Base-by-base conservation (phyloP, 129 eudicot species). In the Flaveria brownii region DNA sequence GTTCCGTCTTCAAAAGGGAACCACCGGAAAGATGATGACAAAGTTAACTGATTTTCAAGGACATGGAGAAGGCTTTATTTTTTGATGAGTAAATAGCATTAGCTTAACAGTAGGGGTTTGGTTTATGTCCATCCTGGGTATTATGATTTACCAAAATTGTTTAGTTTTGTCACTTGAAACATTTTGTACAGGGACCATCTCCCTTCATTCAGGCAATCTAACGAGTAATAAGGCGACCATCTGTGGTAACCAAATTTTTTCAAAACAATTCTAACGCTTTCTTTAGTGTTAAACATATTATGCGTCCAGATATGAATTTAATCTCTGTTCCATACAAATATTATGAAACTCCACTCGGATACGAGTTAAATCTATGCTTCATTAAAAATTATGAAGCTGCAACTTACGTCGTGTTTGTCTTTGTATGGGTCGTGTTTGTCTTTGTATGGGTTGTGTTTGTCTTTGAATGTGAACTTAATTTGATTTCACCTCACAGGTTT, bases 81-180 rank as follows among this genome's bases (percentile, higher is more conserved):
- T 80, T 66, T 51, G 57, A 57, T 2, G 74, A 72, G 79, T 65
- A 69, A 33, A 81, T 72, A 77, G 57, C 77, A 71, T 51, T 69
- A 36, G 73, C 51, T 25, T 73, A 66, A 68, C 75, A 20, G 13
- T 60, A 62, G 57, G 56, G 76, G 61, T 63, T 18, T 26, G 36
- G 50, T 68, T 69, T 55, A 8, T 43, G 6, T 42, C 26, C 16
- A 30, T 28, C 42, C 68, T 47, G 60, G 62, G 42, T 22, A 0
- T 71, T 25, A 39, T 72, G 33, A 60, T 15, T 71, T 64, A 51
- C 49, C 62, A 55, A 69, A 68, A 72, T 47, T 33, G 46, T n/a
- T 47, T 26, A 17, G 61, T 57, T 26, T 17, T 57, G 42, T 70
- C 15, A 39, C 54, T 47, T 4, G 46, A 64, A 72, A 33, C 68